These are phyloP conservation scores for Hypsizygus ulmarius DNA, from an alignment of 1,284 basidiomycete species.

Conservation along the genomic window DNA sequence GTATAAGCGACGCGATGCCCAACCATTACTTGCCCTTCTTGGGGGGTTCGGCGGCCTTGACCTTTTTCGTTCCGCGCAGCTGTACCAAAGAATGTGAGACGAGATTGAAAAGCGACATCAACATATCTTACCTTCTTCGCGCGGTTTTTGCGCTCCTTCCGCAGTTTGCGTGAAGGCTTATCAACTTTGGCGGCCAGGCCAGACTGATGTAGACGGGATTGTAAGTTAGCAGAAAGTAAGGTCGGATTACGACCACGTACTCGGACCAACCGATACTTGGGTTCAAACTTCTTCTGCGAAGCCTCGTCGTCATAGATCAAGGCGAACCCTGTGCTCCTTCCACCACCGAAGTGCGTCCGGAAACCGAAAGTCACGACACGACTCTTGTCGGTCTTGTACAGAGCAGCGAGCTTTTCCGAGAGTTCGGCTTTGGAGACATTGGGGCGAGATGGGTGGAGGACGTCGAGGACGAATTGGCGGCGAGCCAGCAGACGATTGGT, in stretches of 20 bases:
- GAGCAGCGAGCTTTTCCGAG: slow-evolving; percentile 84
- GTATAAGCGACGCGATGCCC: slow-evolving; percentile 29
- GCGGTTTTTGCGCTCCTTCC: slow-evolving; percentile 99
- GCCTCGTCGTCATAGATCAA: slow-evolving; percentile 98
- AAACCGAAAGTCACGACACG: slow-evolving; percentile 81
- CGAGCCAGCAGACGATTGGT: slow-evolving; percentile 98
- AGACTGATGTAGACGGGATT: slow-evolving; percentile 47
- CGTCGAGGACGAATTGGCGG: slow-evolving; percentile 89
- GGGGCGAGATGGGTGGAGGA: slow-evolving; percentile 93
- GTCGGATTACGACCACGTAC: slow-evolving; percentile 50
- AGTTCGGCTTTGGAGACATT: slow-evolving; percentile 96
- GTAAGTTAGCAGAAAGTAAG: slow-evolving; percentile 7
- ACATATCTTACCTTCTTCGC: slow-evolving; percentile 80
- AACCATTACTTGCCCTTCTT: slow-evolving; percentile 81
- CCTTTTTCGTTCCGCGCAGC: slow-evolving; percentile 91
- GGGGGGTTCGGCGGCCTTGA: slow-evolving; percentile 84
- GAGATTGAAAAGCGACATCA: background rate
- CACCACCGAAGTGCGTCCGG: slow-evolving; percentile 97
- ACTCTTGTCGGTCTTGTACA: slow-evolving; percentile 78
- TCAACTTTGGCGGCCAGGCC: slow-evolving; percentile 85
- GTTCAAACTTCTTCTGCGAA: slow-evolving; percentile 96
- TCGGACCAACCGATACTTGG: slow-evolving; percentile 92
- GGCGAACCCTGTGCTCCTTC: slow-evolving; percentile 95
- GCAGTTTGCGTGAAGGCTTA: slow-evolving; percentile 93
- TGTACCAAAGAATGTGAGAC: slow-evolving; percentile 31